Percentiles rank a stretch among this genome's conserved stretches.
phyloP scores from a whole-genome alignment of 2,329 filamentous ascomycete species.

The Thelonectria rubi region DNA sequence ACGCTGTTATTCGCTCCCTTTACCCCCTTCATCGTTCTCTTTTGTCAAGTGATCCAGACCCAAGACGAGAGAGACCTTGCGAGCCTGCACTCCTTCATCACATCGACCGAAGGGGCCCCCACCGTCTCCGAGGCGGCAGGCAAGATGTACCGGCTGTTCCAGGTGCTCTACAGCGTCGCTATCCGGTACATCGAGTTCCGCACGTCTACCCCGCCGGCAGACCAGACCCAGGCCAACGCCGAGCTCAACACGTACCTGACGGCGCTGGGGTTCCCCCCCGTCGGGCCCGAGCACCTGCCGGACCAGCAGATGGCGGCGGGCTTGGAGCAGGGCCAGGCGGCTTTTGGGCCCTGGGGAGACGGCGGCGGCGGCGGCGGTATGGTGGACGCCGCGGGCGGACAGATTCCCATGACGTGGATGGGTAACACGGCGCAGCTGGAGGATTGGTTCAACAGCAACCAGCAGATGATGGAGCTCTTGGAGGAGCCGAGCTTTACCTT shows the following conservation, averaged over 20 bases:
- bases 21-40: constrained; percentile 62
- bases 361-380: constrained; percentile 18
- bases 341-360: constrained; percentile 26
- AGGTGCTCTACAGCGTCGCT: constrained; percentile 66
- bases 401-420: constrained; percentile 48
- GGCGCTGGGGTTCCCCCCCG: constrained; percentile 56
- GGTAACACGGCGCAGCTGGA: constrained; percentile 49
- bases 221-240: constrained; percentile 46
- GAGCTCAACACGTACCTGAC: constrained; percentile 50
- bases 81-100: constrained; percentile 60
- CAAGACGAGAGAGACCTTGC: constrained; percentile 52
- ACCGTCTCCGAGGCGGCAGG: constrained; percentile 58
- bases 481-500: constrained; percentile 44
- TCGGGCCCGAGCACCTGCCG: constrained; percentile 29
- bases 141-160: constrained; percentile 65
- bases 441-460: constrained; percentile 51
- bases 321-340: constrained; percentile 15
- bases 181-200: constrained; percentile 67
- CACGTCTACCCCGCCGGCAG: constrained; percentile 38
- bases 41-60: constrained; percentile 60
- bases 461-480: constrained; percentile 50
- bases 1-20: constrained; percentile 61
- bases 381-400: constrained; percentile 28
- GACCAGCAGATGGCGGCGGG: constrained; percentile 19
- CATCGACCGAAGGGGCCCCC: constrained; percentile 59